phyloP scores from a whole-genome alignment of 305 asterid species.

The Fraxinus latifolia region DNA sequence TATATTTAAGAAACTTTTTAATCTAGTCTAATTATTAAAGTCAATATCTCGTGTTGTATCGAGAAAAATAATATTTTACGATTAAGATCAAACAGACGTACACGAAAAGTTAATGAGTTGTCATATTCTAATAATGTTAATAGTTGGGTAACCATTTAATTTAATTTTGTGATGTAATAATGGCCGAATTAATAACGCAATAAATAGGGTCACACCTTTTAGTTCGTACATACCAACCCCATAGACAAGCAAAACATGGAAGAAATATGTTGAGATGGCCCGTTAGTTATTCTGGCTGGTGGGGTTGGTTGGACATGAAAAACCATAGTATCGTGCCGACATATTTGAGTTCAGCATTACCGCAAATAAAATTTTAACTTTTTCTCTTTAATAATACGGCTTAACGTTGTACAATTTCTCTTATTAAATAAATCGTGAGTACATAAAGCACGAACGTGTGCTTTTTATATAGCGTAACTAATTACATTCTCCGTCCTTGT shows the following conservation, averaged over 20 bases:
- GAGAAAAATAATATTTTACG: background rate
- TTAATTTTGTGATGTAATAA: background rate
- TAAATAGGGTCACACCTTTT: slow-evolving; percentile 33
- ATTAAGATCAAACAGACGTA: background rate
- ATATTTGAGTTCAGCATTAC: background rate
- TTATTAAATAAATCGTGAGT: slow-evolving; percentile 8
- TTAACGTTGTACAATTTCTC: background rate
- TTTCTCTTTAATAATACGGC: too few species aligned
- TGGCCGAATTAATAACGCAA: slow-evolving; percentile 16
- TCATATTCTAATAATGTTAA: background rate
- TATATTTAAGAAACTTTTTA: background rate
- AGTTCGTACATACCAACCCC: background rate
- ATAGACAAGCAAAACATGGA: slow-evolving; percentile 3
- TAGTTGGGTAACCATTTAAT: too few species aligned
- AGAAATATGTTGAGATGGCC: background rate
- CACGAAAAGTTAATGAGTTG: background rate
- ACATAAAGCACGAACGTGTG: slow-evolving; percentile 23
- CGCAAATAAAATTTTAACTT: background rate
- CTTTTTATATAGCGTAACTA: background rate
- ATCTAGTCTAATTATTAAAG: background rate
- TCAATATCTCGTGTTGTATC: background rate
- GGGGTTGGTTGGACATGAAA: slow-evolving; percentile 55
- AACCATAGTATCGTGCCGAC: background rate
- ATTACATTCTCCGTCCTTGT: too few species aligned
- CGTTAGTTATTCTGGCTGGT: slow-evolving; percentile 43